These are phyloP conservation scores for Zygosaccharomyces gambellarensis DNA, from an alignment of 805 yeast species.

Conservation along the genomic window DNA sequence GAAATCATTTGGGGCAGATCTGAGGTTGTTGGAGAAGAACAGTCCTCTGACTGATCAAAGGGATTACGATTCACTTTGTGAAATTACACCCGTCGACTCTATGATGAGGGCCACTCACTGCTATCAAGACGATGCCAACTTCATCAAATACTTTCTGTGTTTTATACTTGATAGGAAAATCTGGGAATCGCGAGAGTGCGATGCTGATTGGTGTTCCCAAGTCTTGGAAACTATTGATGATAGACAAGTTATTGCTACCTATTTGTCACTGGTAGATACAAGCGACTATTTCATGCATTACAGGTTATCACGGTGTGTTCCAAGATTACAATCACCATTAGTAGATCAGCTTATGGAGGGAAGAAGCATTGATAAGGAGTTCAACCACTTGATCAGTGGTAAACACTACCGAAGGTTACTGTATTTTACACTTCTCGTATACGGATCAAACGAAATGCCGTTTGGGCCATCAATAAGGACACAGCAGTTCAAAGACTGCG, in stretches of 20 bases:
- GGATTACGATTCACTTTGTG: slow-evolving; percentile 19
- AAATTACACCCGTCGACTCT: slow-evolving; percentile 19
- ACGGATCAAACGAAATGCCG: slow-evolving; percentile 24
- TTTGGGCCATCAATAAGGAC: slow-evolving; percentile 15
- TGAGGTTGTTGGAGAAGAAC: neutral
- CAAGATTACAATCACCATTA: slow-evolving; percentile 16
- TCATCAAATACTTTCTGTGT: slow-evolving; percentile 16
- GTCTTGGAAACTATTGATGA: slow-evolving; percentile 4
- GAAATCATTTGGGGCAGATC: slow-evolving; percentile 19
- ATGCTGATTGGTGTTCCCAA: slow-evolving; percentile 16
- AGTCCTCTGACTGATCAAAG: slow-evolving; percentile 5
- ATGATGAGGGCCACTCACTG: slow-evolving; percentile 13
- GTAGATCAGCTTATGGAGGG: slow-evolving; percentile 5
- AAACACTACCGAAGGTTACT: slow-evolving; percentile 18
- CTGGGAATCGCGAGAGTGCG: slow-evolving; percentile 21
- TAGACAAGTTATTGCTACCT: slow-evolving; percentile 7
- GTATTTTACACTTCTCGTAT: slow-evolving; percentile 26
- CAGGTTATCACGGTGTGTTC: slow-evolving; percentile 22
- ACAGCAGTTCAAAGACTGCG: slow-evolving; percentile 21
- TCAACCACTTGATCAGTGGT: slow-evolving; percentile 20
- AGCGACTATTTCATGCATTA: slow-evolving; percentile 25
- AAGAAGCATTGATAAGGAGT: slow-evolving; percentile 15
- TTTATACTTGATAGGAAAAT: slow-evolving; percentile 29
- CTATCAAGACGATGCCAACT: slow-evolving; percentile 9
- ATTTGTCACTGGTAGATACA: slow-evolving; percentile 15